A percentile compares a stretch with the other conserved stretches of the same genome.
Conservation (phyloP, 495 filamentous ascomycete species). For the Hyaloscypha bicolor region DNA sequence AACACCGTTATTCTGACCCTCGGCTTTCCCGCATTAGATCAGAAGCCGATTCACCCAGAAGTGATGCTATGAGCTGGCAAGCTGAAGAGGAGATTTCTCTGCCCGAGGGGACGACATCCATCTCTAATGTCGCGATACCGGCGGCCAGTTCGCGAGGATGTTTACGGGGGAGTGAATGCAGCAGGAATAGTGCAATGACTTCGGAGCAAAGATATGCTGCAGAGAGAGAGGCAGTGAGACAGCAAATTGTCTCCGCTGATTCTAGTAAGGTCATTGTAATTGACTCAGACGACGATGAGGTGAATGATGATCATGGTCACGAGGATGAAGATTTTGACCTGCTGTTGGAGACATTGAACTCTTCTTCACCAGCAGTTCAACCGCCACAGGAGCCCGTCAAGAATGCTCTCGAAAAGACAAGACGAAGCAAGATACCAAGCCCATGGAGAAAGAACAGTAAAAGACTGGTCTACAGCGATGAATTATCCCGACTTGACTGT, state of each 20-base stretch:
- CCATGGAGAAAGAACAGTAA: conserved; percentile 44
- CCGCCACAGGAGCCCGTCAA: conserved; percentile 6
- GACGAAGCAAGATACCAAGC: conserved; percentile 45
- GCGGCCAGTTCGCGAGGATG: not conserved
- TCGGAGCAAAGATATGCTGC: conserved; percentile 22
- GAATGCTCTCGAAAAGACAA: conserved; percentile 30
- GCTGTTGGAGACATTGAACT: conserved; percentile 33
- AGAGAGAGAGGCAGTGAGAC: conserved; percentile 27
- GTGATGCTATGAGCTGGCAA: conserved; percentile 37
- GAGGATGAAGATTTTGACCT: conserved; percentile 40
- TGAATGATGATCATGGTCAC: conserved; percentile 37
- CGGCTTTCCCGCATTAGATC: conserved; percentile 14
- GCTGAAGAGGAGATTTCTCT: conserved; percentile 26
- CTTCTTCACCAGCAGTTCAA: conserved; percentile 29
- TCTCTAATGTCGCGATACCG: not conserved
- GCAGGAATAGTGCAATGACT: not conserved
- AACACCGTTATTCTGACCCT: conserved; percentile 15
- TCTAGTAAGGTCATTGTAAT: conserved; percentile 29
- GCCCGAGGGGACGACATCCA: conserved; percentile 4
- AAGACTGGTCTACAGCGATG: conserved; percentile 33
- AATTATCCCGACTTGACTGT: conserved; percentile 27
- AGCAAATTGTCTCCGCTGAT: conserved; percentile 22
- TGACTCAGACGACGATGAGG: conserved; percentile 26
- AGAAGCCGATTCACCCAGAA: conserved; percentile 13
- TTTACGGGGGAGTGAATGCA: not conserved